Evolutionary conservation across 768 basidiomycete species (phyloP), one percentile per base, ranked within the genome.

Genomic region (Kwoniella newhampshirensis): DNA sequence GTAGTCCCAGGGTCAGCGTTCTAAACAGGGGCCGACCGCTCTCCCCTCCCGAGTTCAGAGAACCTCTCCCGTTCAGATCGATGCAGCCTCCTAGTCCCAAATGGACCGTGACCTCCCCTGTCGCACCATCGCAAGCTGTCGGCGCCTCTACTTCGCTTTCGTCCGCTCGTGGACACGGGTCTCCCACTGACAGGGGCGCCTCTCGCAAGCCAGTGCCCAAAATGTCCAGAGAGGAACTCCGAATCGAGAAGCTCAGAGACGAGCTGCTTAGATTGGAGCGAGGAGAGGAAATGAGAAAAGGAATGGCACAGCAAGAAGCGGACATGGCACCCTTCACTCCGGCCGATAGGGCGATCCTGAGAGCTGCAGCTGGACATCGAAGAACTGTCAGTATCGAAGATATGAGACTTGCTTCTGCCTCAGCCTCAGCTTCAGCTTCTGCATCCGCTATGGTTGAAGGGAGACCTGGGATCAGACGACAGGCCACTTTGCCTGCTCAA

Each of bases 21-120:
- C 60, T 71, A 39, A 57, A 71, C 54, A 59, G 67, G 4, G 64
- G 64, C 20, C 49, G 70, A 56, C 70, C 70, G 6, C 47, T 68
- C 18, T 54, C 64, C 12, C 50, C 67, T 8, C 63, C 67, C 3
- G 63, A 67, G 26, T 71, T 56, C 51, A 51, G 40, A 13, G 56
- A 58, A 18, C 48, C 51, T 9, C 51, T 61, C 43, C 56, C 59
- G 26, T 59, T 49, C 53, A 39, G 44, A 25, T 4, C 32, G 3
- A 18, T 23, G 20, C 56, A 57, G 27, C 48, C 49, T 13, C 49
- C 54, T 18, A 50, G 47, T 27, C 56, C 56, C n/a, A 57, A 57
- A 37, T 57, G 45, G 12, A 32, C 42, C 40, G 7, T 32, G 27
- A 20, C 30, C 13, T 46, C 17, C 18, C 27, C 32, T 26, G 40